Conservation (phyloP, 352 stramenopile genomes). For the Peronospora farinosa region DNA sequence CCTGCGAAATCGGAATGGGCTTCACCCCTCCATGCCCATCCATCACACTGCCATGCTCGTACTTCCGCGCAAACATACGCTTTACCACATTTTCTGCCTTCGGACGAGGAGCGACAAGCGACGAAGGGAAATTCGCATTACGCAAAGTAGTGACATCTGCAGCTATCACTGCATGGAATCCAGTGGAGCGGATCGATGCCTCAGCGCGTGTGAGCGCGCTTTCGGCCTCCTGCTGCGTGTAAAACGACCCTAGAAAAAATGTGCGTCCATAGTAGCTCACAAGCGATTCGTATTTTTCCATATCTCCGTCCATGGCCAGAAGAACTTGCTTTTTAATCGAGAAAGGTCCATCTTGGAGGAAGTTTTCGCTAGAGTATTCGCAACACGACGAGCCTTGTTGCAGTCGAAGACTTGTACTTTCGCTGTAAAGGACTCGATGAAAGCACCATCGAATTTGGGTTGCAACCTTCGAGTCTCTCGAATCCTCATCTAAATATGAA, state of each 20-base stretch:
- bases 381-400: slow-evolving; percentile 27
- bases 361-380: slow-evolving; percentile 29
- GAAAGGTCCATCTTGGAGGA: slow-evolving; percentile 38
- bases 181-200: slow-evolving; percentile 23
- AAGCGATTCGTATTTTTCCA: slow-evolving; percentile 42
- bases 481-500: slow-evolving; percentile 45
- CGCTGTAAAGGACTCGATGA: slow-evolving; percentile 34
- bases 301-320: slow-evolving; percentile 36
- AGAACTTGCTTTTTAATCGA: slow-evolving; percentile 39
- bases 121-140: slow-evolving; percentile 33
- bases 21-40: slow-evolving; percentile 31
- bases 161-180: slow-evolving; percentile 29
- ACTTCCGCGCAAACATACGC: slow-evolving; percentile 41
- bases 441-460: slow-evolving; percentile 34
- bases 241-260: slow-evolving; percentile 49
- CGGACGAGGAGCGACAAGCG: slow-evolving; percentile 28
- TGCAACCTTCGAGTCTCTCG: slow-evolving; percentile 30
- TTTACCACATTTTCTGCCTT: slow-evolving; percentile 41
- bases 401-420: slow-evolving; percentile 11
- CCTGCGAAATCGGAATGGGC: slow-evolving; percentile 36
- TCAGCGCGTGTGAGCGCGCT: slow-evolving; percentile 36
- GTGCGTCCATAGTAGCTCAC: slow-evolving; percentile 42
- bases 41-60: slow-evolving; percentile 41
- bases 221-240: slow-evolving; percentile 41
- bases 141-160: slow-evolving; percentile 19